A percentile compares a stretch with the other conserved stretches of the same genome.
Evolutionary conservation across 768 basidiomycete species (phyloP).

Genomic region (Leccinum fibrillosum): DNA sequence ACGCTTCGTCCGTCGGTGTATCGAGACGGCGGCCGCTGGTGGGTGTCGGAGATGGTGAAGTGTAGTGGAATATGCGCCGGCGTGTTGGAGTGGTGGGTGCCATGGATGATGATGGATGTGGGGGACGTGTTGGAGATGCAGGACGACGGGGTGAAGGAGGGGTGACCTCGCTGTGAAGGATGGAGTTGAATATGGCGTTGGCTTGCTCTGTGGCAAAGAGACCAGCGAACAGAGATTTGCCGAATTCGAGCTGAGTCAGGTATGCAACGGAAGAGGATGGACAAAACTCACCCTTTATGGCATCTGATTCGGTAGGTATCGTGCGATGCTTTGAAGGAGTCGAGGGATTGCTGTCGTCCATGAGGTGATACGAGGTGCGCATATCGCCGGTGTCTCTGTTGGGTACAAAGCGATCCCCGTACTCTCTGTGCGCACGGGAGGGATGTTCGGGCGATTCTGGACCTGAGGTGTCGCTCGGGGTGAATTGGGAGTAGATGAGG

Average conservation of each 20-base stretch:
- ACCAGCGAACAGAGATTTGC: slow-evolving; percentile 14
- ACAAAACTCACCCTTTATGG: slow-evolving; percentile 57
- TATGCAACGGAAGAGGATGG: not conserved
- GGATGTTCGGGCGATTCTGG: slow-evolving; percentile 41
- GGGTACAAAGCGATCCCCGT: slow-evolving; percentile 63
- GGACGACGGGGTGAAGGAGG: slow-evolving; percentile 63
- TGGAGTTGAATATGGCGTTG: slow-evolving; percentile 74
- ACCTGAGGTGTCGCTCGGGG: slow-evolving; percentile 47
- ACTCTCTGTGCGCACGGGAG: slow-evolving; percentile 37
- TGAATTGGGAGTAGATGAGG: slow-evolving; percentile 49
- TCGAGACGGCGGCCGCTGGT: slow-evolving; percentile 54
- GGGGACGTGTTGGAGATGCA: slow-evolving; percentile 56
- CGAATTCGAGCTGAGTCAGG: slow-evolving; percentile 4
- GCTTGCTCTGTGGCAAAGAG: slow-evolving; percentile 61
- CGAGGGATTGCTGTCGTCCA: slow-evolving; percentile 51
- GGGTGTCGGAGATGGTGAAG: slow-evolving; percentile 58
- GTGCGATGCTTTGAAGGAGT: slow-evolving; percentile 61
- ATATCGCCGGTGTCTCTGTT: slow-evolving; percentile 57
- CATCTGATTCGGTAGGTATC: slow-evolving; percentile 69
- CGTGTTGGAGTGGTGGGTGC: slow-evolving; percentile 45
- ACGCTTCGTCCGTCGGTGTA: slow-evolving; percentile 82
- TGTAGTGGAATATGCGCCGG: slow-evolving; percentile 67
- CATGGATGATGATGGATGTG: slow-evolving; percentile 33
- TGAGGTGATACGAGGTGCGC: slow-evolving; percentile 59
- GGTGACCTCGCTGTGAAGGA: slow-evolving; percentile 76